A percentile compares a stretch with the other conserved stretches of the same genome.
Evolutionary conservation across 805 yeast species (phyloP).

Genomic region (Kregervanrija fluxuum): DNA sequence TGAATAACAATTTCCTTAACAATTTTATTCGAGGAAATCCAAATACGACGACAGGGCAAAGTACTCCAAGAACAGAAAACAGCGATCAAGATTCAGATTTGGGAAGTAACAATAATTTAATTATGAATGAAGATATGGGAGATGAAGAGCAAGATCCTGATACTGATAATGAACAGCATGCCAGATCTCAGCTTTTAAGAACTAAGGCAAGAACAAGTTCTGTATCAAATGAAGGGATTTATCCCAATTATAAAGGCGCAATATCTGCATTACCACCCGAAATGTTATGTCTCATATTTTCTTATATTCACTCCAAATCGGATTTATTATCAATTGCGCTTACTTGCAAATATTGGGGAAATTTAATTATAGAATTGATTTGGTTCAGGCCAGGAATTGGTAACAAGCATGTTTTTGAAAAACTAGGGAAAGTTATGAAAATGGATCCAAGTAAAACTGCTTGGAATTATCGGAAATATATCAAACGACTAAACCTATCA

Average conservation of each 20-base stretch:
- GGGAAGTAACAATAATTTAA: not conserved
- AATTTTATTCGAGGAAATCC: too few species aligned
- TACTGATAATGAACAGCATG: slow-evolving; percentile 27
- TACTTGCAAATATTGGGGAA: slow-evolving; percentile 78
- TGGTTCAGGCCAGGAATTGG: slow-evolving; percentile 84
- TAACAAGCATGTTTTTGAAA: slow-evolving; percentile 39
- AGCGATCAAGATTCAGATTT: too few species aligned
- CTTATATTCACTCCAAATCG: slow-evolving; percentile 49
- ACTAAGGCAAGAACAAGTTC: slow-evolving; percentile 16
- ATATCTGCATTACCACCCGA: slow-evolving; percentile 48
- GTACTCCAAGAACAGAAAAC: too few species aligned
- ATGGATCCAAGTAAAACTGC: slow-evolving; percentile 40
- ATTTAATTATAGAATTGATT: slow-evolving; percentile 64
- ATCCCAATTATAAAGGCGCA: slow-evolving; percentile 18
- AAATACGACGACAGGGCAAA: too few species aligned
- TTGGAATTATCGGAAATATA: slow-evolving; percentile 61
- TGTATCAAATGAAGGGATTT: slow-evolving; percentile 7
- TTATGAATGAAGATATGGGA: slow-evolving; percentile 14
- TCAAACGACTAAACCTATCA: slow-evolving; percentile 75
- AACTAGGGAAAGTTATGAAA: slow-evolving; percentile 50
- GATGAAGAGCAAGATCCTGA: slow-evolving; percentile 19
- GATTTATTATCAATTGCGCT: slow-evolving; percentile 58
- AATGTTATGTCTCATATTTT: slow-evolving; percentile 58
- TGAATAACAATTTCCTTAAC: too few species aligned
- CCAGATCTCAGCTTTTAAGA: slow-evolving; percentile 21